These are phyloP conservation scores for Funneliformis mosseae DNA, from an alignment of 192 early-diverging fungal genomes.

Conservation along the genomic window DNA sequence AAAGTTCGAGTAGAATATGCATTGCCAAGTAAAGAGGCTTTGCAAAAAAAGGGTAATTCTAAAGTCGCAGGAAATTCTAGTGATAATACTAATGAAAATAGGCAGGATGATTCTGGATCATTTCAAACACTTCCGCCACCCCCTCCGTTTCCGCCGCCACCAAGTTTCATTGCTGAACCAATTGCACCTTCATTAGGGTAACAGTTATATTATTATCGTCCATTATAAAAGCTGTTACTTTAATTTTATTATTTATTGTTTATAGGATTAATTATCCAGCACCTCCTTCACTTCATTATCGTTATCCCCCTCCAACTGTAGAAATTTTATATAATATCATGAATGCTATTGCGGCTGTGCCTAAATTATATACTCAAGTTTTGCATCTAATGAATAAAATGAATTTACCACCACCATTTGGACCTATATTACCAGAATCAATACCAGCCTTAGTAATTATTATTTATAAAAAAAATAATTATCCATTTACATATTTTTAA, in stretches of 20 bases:
- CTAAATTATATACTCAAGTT: conserved; percentile 61
- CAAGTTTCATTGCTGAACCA: conserved; percentile 31
- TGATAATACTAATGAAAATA: neutral
- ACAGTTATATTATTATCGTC: neutral
- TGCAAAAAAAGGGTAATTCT: conserved; percentile 17
- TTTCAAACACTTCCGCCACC: conserved; percentile 31
- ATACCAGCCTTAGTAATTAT: conserved; percentile 18
- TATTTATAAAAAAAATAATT: no score
- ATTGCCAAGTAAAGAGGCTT: conserved; percentile 32
- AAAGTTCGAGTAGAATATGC: conserved; percentile 48
- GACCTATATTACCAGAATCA: neutral
- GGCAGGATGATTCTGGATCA: neutral
- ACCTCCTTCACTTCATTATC: conserved; percentile 44
- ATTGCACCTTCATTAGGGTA: conserved; percentile 39
- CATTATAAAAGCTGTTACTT: neutral
- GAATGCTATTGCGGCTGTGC: conserved; percentile 52
- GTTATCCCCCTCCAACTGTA: conserved; percentile 48
- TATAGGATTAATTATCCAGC: conserved; percentile 44
- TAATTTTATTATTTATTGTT: neutral
- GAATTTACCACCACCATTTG: conserved; percentile 62
- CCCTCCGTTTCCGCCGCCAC: conserved; percentile 15
- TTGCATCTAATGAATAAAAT: conserved; percentile 67
- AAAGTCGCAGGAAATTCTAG: neutral
- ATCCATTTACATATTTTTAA: neutral
- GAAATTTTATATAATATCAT: conserved; percentile 54